Conservation (phyloP, 148 eudicot species). For the Chenopodium quinoa region DNA sequence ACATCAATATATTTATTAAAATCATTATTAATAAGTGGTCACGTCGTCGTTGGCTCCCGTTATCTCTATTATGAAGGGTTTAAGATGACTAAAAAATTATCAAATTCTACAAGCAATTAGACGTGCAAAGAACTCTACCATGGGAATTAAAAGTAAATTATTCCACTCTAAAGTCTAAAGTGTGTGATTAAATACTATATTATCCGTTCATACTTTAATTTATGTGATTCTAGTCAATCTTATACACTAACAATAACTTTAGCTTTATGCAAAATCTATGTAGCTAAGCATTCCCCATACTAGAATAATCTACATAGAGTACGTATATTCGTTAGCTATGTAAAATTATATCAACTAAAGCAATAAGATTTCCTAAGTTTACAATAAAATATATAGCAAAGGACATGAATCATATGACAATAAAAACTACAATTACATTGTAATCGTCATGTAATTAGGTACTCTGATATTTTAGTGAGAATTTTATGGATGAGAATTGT, state of each 20-base stretch:
- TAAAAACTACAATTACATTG: neutral
- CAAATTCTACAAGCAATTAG: too few species aligned
- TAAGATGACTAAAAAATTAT: too few species aligned
- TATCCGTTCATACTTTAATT: neutral
- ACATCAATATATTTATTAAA: too few species aligned
- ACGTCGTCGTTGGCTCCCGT: too few species aligned
- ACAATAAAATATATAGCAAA: neutral
- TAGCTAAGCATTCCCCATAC: neutral
- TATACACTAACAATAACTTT: neutral
- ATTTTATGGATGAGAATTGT: neutral
- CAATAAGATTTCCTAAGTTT: neutral
- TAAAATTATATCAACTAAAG: neutral
- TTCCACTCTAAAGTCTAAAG: too few species aligned
- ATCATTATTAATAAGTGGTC: too few species aligned
- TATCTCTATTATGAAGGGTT: too few species aligned
- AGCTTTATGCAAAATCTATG: slow-evolving; percentile 1
- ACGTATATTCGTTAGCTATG: neutral
- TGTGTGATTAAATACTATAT: too few species aligned
- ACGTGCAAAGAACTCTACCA: too few species aligned
- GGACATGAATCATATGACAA: neutral
- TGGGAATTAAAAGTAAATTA: too few species aligned
- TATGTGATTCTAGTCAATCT: neutral
- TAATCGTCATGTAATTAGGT: slow-evolving; percentile 15
- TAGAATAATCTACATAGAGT: neutral
- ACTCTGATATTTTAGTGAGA: neutral